A percentile compares a stretch with the other conserved stretches of the same genome.
These are phyloP conservation scores for Dryadomyces quercus-mongolicae DNA, from an alignment of 2,329 filamentous ascomycete genomes.

Conservation along the genomic window DNA sequence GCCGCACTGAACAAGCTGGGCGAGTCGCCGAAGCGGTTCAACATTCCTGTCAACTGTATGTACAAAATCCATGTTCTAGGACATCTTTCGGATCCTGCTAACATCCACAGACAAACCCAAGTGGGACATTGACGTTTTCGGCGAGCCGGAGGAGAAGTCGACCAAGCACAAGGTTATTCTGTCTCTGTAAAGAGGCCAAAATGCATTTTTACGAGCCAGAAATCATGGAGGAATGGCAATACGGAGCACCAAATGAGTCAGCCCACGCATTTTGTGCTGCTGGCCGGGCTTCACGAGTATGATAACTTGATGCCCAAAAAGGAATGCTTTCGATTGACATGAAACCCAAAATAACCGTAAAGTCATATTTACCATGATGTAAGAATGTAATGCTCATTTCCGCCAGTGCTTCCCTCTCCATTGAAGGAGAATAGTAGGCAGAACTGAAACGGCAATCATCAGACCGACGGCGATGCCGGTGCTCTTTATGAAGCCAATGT, in stretches of 20 bases:
- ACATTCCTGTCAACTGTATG: constrained; percentile 12
- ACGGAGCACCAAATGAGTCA: too few species aligned
- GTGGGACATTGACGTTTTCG: constrained; percentile 46
- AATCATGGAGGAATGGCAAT: too few species aligned
- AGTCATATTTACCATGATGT: not conserved
- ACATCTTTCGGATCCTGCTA: constrained; percentile 20
- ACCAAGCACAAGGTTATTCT: constrained; percentile 3
- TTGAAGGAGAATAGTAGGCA: constrained; percentile 5
- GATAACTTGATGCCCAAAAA: not conserved
- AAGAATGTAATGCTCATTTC: not conserved
- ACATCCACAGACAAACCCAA: constrained; percentile 13
- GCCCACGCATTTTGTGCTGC: too few species aligned
- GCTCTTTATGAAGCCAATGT: constrained; percentile 2
- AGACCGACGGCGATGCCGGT: not conserved
- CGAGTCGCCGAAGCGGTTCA: constrained; percentile 32
- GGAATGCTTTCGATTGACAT: not conserved
- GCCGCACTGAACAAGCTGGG: constrained; percentile 50
- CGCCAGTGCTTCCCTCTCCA: constrained; percentile 4
- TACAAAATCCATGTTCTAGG: constrained; percentile 18
- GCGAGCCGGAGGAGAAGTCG: constrained; percentile 23
- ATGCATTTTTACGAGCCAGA: too few species aligned
- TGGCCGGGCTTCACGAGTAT: too few species aligned
- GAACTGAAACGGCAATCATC: not conserved
- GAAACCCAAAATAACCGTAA: not conserved
- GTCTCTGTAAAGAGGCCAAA: not conserved